phyloP scores from a whole-genome alignment of 305 asterid species.

The Caryopteris hybrid region DNA sequence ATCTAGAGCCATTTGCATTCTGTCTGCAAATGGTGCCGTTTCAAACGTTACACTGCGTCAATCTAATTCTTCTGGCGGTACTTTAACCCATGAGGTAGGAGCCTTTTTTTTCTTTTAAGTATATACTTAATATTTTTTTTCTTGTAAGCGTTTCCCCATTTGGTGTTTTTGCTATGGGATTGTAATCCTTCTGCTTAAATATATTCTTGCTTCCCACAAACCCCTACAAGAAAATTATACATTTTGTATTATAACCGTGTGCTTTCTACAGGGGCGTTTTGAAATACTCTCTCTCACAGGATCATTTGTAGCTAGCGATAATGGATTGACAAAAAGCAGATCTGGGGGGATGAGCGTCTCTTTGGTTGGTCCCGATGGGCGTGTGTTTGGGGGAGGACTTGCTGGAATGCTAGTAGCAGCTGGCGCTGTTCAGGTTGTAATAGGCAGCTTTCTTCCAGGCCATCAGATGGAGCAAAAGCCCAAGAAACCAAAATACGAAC shows the following conservation, averaged over 20 bases:
- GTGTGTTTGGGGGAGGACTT: slow-evolving; percentile 89
- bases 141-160: neutral
- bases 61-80: slow-evolving; percentile 85
- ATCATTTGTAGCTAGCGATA: slow-evolving; percentile 73
- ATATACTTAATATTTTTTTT: neutral
- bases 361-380: slow-evolving; percentile 92
- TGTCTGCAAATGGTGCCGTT: slow-evolving; percentile 90
- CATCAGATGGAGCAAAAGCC: slow-evolving; percentile 49
- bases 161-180: neutral
- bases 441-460: slow-evolving; percentile 71
- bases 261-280: slow-evolving; percentile 66
- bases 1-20: slow-evolving; percentile 79
- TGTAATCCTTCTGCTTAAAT: neutral
- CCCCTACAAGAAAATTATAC: neutral
- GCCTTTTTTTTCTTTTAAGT: neutral
- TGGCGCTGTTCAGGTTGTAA: slow-evolving; percentile 84
- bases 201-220: neutral
- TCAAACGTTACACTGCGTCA: slow-evolving; percentile 92
- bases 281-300: slow-evolving; percentile 81
- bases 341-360: slow-evolving; percentile 93
- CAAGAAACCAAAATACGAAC: slow-evolving; percentile 63
- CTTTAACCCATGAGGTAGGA: slow-evolving; percentile 81
- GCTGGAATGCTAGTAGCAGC: slow-evolving; percentile 92
- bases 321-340: slow-evolving; percentile 69
- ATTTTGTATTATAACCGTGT: neutral